These are phyloP conservation scores for Takashimella tepidaria DNA, from an alignment of 1,284 basidiomycete species.

Conservation along the genomic window DNA sequence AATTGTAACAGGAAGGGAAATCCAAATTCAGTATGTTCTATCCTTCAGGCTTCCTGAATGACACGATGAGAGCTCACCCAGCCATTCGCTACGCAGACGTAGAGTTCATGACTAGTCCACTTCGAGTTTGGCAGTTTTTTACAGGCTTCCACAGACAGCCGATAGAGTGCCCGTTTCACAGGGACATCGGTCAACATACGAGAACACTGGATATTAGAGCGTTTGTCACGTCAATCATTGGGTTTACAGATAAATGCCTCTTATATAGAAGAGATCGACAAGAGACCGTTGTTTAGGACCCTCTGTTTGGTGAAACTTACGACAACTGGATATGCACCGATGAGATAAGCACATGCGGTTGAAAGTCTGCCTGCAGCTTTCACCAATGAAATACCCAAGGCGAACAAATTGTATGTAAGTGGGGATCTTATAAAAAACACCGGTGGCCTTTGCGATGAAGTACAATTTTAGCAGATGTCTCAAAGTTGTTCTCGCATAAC, in stretches of 20 bases:
- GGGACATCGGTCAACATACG: background rate
- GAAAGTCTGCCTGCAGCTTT: slow-evolving; percentile 4
- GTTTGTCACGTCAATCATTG: too few relatives aligned
- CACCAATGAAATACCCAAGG: slow-evolving; percentile 20
- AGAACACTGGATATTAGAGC: background rate
- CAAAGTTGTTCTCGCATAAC: too few relatives aligned
- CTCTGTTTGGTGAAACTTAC: background rate
- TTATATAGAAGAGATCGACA: too few relatives aligned
- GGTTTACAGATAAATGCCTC: too few relatives aligned
- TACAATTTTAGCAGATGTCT: too few relatives aligned
- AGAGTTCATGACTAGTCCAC: background rate
- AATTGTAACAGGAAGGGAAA: background rate
- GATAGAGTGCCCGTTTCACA: background rate
- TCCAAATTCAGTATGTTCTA: too few relatives aligned
- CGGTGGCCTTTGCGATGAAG: too few relatives aligned
- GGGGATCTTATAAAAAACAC: background rate
- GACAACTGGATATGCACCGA: background rate
- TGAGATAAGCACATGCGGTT: background rate
- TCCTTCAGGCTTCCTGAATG: too few relatives aligned
- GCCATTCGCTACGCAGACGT: background rate
- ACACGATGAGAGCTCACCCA: too few relatives aligned
- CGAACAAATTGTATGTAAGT: slow-evolving; percentile 10
- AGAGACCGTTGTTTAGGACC: too few relatives aligned
- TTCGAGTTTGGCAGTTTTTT: background rate
- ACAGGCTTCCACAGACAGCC: background rate